Base-by-base conservation (phyloP, 163 green algal species). In the Scenedesmus sp. region DNA sequence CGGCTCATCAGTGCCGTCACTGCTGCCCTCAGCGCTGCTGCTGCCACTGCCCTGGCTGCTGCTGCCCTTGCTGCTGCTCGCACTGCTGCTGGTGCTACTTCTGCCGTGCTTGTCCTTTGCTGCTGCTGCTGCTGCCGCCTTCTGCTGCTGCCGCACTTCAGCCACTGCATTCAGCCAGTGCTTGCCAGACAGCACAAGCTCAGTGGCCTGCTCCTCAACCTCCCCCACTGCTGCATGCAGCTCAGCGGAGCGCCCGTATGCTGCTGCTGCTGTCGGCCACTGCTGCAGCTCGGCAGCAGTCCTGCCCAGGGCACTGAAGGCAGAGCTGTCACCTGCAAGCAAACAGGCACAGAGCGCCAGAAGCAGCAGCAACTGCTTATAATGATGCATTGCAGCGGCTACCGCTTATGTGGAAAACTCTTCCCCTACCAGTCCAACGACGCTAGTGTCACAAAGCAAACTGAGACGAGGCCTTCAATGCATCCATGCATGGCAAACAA, bases 201-300 rank as follows among this genome's bases (percentile, higher is more conserved):
- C 18, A 5, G 10, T 59, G 10, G 18, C 26, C 13, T 92, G 88
- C 12, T 92, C 81, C n/a, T 88, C 62, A 4, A 52, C n/a, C 52
- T 92, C 81, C 12, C 62, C 81, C 10, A 60, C 81, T 57, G 34
- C 88, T 54, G 88, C 88, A 84, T 77, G 64, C 54, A 92, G 81
- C 88, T 92, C 88, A 76, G 88, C 88, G n/a, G 88, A 60, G 16
- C 88, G 88, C 16, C 89, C 88, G 26, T 89, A 88, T 64, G 88
- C 88, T 64, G 66, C 64, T 62, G 88, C 88, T 83, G 88, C 81
- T 52, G 23, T 56, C 4, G 64, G 52, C 88, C 88, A 92, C 46
- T 91, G 87, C 76, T 91, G 23, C 74, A 87, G 34, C 76, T 91
- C 87, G n/a, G 87, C 73, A 55, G 87, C 87, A 34, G 87, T 87